Base-by-base conservation (phyloP, 225 moss, liverwort and hornwort species). In the Pseudoscleropodium purum region DNA sequence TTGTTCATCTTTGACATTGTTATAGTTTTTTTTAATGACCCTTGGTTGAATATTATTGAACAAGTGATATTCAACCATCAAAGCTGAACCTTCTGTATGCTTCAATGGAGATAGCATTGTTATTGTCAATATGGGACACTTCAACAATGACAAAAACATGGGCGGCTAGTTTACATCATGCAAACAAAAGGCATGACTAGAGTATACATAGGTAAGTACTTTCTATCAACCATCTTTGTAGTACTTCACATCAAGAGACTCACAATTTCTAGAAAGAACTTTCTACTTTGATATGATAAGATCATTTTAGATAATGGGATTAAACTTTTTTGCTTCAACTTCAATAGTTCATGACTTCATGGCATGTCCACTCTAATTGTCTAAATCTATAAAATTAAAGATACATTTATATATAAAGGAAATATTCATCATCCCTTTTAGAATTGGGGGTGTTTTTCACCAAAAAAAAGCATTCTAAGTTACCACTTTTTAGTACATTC, bases 401-500 rank as follows among this genome's bases (percentile, higher is more conserved):
- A 51, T 36, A 49, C 6, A 31, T 23, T 17, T 51, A 37, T 2
- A 26, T 2, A 5, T 11, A 5, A 66, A 83, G 1, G 2, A 9
- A 82, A 65, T 10, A 47, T 47, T 81, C 18, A 31, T 75, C 18
- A 49, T 12, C 0, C 0, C 20, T 7, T 49, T 13, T 19, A 75
- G 7, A 2, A 31, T 0, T 0, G 0, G 2, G 1, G 6, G 18
- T 6, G 0, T 31, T 33, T 31, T 49, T 10, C 2, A 19, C 6
- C 11, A 19, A 57, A 57, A 9, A 47, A 20, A 49, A 19, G 7
- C 15, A 4, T 75, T 2, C 33, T 1, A 75, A 75, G 33, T 19
- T 49, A 7, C 13, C 33, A 19, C 11, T 31, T 75, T 47, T 5
- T 75, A 75, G 4, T 11, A 3, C 7, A 45, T 1, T 18, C 0